Base-by-base conservation (phyloP, 2,329 filamentous ascomycete genomes). In the Hypoxylon sp. region DNA sequence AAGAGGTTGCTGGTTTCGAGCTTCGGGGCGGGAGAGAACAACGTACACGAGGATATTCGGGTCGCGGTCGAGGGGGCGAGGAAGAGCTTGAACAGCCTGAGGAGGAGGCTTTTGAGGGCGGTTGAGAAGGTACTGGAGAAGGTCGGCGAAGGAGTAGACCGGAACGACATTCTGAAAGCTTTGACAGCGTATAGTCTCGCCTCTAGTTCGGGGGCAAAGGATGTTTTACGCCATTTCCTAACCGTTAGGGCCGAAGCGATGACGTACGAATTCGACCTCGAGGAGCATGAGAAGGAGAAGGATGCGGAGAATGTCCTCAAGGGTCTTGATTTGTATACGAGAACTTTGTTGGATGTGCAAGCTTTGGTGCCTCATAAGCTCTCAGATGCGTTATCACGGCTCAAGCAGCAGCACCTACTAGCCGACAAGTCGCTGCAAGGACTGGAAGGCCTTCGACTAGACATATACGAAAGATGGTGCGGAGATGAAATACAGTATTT, bases 111-210 rank as follows among this genome's bases (percentile, higher is more conserved):
- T 1, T 76, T 91, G 39, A 82, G 85, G 52, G 86, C 87, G 15
- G 87, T 97, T 22, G 87, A 94, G 54, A 90, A 87, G 68, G 81
- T 92, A 4, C 76, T 96, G 55, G 84, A 86, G 68, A 86, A 84
- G 49, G 85, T 89, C 24, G 84, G 89, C 83, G 76, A 84, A 71
- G 64, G 80, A 72, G 64, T 76, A 63, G 68, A 83, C 69, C 71
- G 82, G 60, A 72, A 82, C 62, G 81, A 85, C 20, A 83, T 95
- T 15, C 80, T 94, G 11, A 89, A 92, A 70, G 88, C 90, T 0
- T 82, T 97, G 68, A 91, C 89, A 58, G 93, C 94, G 0, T 94
- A 93, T 75, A 93, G 92, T 64, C 82, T 98, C 52, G 87, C 89
- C 1, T 93, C 91, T 2, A 96, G 87, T 71, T 93, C 91, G 0